Evolutionary conservation across 2,329 filamentous ascomycete genomes (phyloP), one percentile per base, ranked within the genome.

Genomic region (Calonectria hawksworthii): DNA sequence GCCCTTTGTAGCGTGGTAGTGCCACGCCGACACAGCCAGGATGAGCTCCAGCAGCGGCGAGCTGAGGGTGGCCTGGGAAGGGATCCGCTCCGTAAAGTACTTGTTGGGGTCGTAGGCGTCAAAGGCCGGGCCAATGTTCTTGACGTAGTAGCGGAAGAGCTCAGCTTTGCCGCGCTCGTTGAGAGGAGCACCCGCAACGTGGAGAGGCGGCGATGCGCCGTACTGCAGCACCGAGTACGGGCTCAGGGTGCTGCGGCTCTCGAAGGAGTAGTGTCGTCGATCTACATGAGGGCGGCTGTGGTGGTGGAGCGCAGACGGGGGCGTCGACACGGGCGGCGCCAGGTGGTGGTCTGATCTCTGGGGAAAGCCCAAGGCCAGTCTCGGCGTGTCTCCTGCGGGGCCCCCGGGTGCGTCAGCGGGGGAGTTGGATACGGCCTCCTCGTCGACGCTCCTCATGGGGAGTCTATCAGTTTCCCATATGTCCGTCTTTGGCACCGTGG

Each of bases 121-220:
- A 56, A 77, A 76, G 6, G 76, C 75, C 4, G 76, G 76, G 3
- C 75, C 76, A 32, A 77, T 73, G 44, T 77, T 72, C 3, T 41
- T 70, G 28, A 77, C 74, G 21, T 74, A 77, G 67, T 76, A 72
- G 9, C 73, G 73, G 11, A 77, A 75, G 2, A 76, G 70, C 44
- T 75, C 68, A 14, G 75, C 75, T 21, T 74, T 72, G 13, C 51
- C 56, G 5, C 34, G 52, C 36, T 74, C 71, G 23, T 74, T 75
- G 5, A 75, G 47, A 6, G 76, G 74, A 2, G 72, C 74, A 13
- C 54, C 36, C 4, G 67, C 41, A 18, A 70, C 47, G 16, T 73
- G 32, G 14, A 72, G 5, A 10, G 52, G 70, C 16, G 64, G 69
- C 4, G 38, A 68, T 5, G 66, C 28, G 2, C 38, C 67, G 28